phyloP scores from a whole-genome alignment of 352 stramenopile species.

The Phytophthora gonapodyides region DNA sequence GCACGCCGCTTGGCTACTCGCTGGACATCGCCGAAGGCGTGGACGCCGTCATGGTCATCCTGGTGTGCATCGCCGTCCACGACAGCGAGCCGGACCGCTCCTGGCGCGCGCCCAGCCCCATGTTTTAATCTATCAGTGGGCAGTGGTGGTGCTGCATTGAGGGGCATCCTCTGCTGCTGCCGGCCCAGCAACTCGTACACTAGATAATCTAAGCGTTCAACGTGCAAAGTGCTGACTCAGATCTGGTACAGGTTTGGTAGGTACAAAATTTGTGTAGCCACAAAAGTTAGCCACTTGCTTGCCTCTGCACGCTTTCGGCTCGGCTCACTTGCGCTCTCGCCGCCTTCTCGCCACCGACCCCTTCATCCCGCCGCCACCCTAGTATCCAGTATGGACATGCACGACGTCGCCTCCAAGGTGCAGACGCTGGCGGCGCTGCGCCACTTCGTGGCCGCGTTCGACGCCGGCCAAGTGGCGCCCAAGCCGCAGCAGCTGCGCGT shows the following conservation, averaged over 20 bases:
- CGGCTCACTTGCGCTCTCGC: slow-evolving; percentile 13
- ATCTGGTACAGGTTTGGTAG: too few species aligned
- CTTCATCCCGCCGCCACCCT: slow-evolving; percentile 3
- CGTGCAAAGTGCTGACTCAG: slow-evolving; percentile 1
- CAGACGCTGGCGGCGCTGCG: slow-evolving; percentile 43
- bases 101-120: slow-evolving; percentile 13
- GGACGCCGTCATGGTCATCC: slow-evolving; percentile 37
- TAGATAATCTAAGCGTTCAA: not conserved
- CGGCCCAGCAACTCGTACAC: not conserved
- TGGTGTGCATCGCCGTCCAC: slow-evolving; percentile 39
- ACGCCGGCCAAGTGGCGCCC: slow-evolving; percentile 32
- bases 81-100: slow-evolving; percentile 30
- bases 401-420: slow-evolving; percentile 36
- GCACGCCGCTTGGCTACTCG: slow-evolving; percentile 31
- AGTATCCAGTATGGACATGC: slow-evolving; percentile 21
- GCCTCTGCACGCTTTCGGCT: not conserved
- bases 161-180: not conserved
- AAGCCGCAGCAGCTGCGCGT: slow-evolving; percentile 33
- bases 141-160: too few species aligned
- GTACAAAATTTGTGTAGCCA: not conserved
- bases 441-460: slow-evolving; percentile 46
- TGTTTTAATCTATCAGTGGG: slow-evolving; percentile 6
- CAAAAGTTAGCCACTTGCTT: too few species aligned
- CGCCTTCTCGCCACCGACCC: not conserved
- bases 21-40: slow-evolving; percentile 45